A percentile compares a stretch with the other conserved stretches of the same genome.
Conservation (phyloP, 2,329 filamentous ascomycete genomes). For the Teratosphaeria gauchensis region DNA sequence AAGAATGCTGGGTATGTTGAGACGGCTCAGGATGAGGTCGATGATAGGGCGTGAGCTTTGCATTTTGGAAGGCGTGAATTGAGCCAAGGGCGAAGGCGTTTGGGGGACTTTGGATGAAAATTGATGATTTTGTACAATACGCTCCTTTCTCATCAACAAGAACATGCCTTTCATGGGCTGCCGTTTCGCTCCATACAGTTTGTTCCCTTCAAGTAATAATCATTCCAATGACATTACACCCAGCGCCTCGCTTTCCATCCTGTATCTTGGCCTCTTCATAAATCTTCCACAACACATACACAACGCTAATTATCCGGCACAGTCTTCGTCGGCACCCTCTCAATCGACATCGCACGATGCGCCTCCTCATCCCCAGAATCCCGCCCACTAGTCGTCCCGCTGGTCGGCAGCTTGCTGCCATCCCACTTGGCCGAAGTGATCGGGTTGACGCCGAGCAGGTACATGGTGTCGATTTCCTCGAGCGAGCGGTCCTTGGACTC, state of each 20-base stretch:
- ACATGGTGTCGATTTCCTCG: constrained; percentile 33
- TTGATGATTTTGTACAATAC: background rate
- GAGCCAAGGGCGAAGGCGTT: background rate
- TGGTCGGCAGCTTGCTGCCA: constrained; percentile 12
- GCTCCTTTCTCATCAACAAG: background rate
- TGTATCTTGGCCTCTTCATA: background rate
- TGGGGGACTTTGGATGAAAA: background rate
- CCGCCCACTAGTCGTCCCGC: constrained; percentile 20
- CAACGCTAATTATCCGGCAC: background rate
- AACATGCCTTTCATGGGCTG: background rate
- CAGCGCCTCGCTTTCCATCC: background rate
- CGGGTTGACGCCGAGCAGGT: constrained; percentile 26
- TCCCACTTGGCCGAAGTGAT: constrained; percentile 25
- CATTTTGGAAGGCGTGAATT: background rate
- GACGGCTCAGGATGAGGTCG: constrained; percentile 19
- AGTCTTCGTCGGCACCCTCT: constrained; percentile 14
- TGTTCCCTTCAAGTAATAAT: background rate
- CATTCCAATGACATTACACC: background rate
- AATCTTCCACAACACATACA: background rate
- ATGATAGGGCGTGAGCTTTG: constrained; percentile 2
- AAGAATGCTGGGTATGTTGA: constrained; percentile 14
- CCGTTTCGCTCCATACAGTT: background rate
- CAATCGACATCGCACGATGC: constrained; percentile 8
- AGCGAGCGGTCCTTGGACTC: constrained; percentile 28
- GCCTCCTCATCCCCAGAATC: constrained; percentile 20